A percentile compares a stretch with the other conserved stretches of the same genome.
These are phyloP conservation scores for Phytophthora lateralis DNA, from an alignment of 352 stramenopile genomes.

Conservation along the genomic window DNA sequence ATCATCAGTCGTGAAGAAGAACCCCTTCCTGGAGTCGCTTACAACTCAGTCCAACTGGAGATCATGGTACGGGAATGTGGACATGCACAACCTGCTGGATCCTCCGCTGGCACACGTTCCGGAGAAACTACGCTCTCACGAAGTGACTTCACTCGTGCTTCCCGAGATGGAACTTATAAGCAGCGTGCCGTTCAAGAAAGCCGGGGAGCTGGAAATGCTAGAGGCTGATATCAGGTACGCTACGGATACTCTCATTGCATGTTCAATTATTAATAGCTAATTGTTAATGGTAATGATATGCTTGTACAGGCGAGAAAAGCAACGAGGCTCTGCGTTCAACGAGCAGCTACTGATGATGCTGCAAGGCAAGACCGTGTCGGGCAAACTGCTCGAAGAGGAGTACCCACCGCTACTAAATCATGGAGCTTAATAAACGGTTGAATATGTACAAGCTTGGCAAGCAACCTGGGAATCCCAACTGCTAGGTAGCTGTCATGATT, in stretches of 20 bases:
- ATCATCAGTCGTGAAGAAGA: conserved; percentile 27
- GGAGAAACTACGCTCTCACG: conserved; percentile 26
- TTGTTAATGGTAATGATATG: background rate
- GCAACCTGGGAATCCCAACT: background rate
- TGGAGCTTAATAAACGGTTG: background rate
- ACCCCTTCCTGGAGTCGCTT: conserved; percentile 58
- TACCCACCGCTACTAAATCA: conserved; percentile 37
- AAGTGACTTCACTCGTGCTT: conserved; percentile 17
- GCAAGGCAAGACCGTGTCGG: conserved; percentile 60
- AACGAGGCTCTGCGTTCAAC: conserved; percentile 48
- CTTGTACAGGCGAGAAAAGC: conserved; percentile 44
- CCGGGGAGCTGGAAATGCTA: conserved; percentile 34
- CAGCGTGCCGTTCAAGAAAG: conserved; percentile 11
- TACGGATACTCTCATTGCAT: background rate
- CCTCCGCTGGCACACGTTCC: conserved; percentile 46
- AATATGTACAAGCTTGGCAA: background rate
- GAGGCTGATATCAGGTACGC: conserved; percentile 58
- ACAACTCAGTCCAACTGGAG: conserved; percentile 53
- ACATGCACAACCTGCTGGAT: conserved; percentile 53
- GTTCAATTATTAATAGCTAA: background rate
- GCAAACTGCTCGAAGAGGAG: conserved; percentile 53
- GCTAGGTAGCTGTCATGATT: no score
- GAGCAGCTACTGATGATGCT: conserved; percentile 62
- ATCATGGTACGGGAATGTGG: conserved; percentile 60
- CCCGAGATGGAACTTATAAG: conserved; percentile 7